phyloP scores from a whole-genome alignment of 108 stramenopile species.

The Skeletonema grethae region DNA sequence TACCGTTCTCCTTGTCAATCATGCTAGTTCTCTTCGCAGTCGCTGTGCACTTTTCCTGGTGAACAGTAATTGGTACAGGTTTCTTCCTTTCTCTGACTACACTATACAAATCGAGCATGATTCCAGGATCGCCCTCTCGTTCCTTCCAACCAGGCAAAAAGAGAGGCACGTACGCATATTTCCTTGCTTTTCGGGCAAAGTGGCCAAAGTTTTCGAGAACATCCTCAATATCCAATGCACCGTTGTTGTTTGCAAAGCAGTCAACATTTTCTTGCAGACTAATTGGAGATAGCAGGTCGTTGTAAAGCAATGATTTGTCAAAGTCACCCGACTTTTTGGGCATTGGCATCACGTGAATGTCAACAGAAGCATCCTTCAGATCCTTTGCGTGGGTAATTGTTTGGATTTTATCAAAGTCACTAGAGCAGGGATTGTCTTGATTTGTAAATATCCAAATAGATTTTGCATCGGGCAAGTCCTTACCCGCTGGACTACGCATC shows the following conservation, averaged over 20 bases:
- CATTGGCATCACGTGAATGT: slow-evolving; percentile 66
- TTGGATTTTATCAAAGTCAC: slow-evolving; percentile 34
- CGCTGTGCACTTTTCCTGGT: slow-evolving; percentile 57
- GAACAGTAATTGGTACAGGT: slow-evolving; percentile 54
- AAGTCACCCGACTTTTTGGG: slow-evolving; percentile 22
- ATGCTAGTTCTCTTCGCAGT: slow-evolving; percentile 21
- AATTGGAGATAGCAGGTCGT: slow-evolving; percentile 4
- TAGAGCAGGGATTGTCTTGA: slow-evolving; percentile 55
- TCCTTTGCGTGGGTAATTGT: slow-evolving; percentile 55
- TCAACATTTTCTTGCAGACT: not conserved
- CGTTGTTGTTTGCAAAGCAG: slow-evolving; percentile 8
- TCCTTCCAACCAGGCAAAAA: slow-evolving; percentile 65
- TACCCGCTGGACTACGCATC: slow-evolving; percentile 30
- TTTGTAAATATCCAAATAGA: slow-evolving; percentile 83
- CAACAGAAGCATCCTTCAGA: slow-evolving; percentile 50
- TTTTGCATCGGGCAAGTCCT: slow-evolving; percentile 56
- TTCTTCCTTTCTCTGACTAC: slow-evolving; percentile 60
- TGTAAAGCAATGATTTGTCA: slow-evolving; percentile 32
- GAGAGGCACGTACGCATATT: slow-evolving; percentile 56
- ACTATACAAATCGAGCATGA: slow-evolving; percentile 71
- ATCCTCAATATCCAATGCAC: slow-evolving; percentile 28
- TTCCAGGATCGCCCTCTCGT: slow-evolving; percentile 40
- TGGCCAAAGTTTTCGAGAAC: slow-evolving; percentile 32
- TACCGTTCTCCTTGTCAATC: slow-evolving; percentile 22
- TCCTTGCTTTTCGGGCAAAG: slow-evolving; percentile 38